phyloP scores from a whole-genome alignment of 805 yeast species.

The Kodamaea kakaduensis region DNA sequence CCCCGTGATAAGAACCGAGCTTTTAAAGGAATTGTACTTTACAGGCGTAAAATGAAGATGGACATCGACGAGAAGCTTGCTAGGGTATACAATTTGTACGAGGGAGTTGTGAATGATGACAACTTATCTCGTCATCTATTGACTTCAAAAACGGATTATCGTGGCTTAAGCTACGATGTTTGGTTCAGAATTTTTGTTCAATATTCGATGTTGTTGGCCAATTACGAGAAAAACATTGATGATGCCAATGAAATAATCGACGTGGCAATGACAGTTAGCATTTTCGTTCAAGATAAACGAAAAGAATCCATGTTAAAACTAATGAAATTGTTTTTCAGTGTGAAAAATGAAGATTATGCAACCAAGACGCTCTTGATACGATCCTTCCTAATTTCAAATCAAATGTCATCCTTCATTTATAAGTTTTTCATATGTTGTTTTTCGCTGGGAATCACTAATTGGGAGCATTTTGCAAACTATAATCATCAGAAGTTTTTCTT shows the following conservation, averaged over 20 bases:
- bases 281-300: conserved; percentile 63
- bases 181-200: conserved; percentile 89
- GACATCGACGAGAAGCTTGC: conserved; percentile 71
- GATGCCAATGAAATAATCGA: conserved; percentile 51
- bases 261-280: conserved; percentile 72
- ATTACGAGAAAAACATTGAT: conserved; percentile 61
- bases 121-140: conserved; percentile 27
- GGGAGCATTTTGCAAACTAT: conserved; percentile 64
- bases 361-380: conserved; percentile 59
- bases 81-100: conserved; percentile 61
- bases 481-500: conserved; percentile 87
- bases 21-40: conserved; percentile 63
- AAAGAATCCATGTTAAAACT: conserved; percentile 58
- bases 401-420: conserved; percentile 67
- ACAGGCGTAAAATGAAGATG: conserved; percentile 57
- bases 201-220: conserved; percentile 64
- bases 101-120: conserved; percentile 42
- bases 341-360: conserved; percentile 45
- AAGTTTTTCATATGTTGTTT: conserved; percentile 66
- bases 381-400: conserved; percentile 59
- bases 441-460: conserved; percentile 54
- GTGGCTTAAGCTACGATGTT: conserved; percentile 70
- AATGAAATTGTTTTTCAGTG: conserved; percentile 61
- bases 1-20: conserved; percentile 68
- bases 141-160: conserved; percentile 56